Percentiles rank a stretch among this genome's conserved stretches.
phyloP scores from a whole-genome alignment of 345 rosid genomes.

The Adansonia digitata region DNA sequence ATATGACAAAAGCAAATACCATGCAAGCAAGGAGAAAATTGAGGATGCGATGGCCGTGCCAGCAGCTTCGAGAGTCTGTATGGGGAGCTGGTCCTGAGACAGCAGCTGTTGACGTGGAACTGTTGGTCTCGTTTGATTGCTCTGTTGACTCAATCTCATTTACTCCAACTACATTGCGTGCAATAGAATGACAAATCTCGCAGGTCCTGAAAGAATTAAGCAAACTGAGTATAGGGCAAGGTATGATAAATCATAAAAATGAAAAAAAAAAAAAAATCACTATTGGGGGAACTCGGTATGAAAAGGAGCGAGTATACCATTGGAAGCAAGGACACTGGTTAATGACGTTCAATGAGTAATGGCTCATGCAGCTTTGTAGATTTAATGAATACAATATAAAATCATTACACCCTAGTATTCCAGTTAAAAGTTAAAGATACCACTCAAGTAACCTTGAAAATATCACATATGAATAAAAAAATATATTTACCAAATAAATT shows the following conservation, averaged over 20 bases:
- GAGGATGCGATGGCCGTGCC: slow-evolving; percentile 80
- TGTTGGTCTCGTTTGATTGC: slow-evolving; percentile 36
- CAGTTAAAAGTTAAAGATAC: not conserved
- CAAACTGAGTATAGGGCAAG: not conserved
- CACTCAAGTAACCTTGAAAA: not conserved
- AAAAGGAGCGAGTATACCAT: not conserved
- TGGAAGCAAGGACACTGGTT: not conserved
- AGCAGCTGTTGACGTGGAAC: slow-evolving; percentile 16
- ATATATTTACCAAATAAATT: not conserved
- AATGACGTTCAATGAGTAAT: not conserved
- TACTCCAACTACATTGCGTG: slow-evolving; percentile 58
- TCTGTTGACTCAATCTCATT: slow-evolving; percentile 34
- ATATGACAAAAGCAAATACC: slow-evolving; percentile 68
- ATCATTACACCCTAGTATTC: not conserved
- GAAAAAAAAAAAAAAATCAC: too few relatives aligned
- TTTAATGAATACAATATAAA: not conserved
- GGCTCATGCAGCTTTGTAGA: not conserved
- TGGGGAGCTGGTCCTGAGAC: slow-evolving; percentile 24
- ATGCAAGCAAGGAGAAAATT: slow-evolving; percentile 71
- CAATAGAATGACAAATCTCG: slow-evolving; percentile 80
- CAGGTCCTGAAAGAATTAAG: slow-evolving; percentile 50
- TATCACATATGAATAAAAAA: not conserved
- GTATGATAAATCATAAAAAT: not conserved
- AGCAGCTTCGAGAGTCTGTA: slow-evolving; percentile 59
- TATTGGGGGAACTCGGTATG: too few relatives aligned